Evolutionary conservation across 139 green algal genomes (phyloP).

Genomic region (Micractinium sp.): DNA sequence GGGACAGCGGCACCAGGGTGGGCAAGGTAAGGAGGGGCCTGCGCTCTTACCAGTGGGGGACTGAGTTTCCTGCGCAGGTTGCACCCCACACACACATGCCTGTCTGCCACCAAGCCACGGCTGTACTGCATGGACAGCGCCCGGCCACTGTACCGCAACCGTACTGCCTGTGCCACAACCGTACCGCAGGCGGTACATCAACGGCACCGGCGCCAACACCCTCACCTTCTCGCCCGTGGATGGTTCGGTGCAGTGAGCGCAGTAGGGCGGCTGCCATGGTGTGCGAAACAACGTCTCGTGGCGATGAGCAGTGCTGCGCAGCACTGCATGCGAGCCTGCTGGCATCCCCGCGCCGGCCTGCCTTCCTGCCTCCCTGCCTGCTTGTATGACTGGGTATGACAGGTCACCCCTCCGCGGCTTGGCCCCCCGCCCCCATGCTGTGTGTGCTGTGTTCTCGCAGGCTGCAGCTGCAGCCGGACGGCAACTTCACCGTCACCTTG

Average conservation of each 20-base stretch:
- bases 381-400: no score
- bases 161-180: no score
- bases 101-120: no score
- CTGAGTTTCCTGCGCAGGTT: no score
- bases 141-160: no score
- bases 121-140: no score
- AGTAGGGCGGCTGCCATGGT: background rate
- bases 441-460: no score
- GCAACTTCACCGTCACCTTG: background rate
- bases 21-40: background rate
- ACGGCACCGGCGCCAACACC: background rate
- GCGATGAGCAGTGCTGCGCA: background rate
- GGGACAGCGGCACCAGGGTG: background rate
- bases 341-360: background rate
- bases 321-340: background rate
- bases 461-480: background rate
- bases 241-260: background rate
- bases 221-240: background rate
- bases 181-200: slow-evolving; percentile 13
- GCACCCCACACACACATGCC: background rate
- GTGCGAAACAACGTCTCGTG: background rate
- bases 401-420: no score
- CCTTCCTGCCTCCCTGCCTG: no score
- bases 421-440: no score
- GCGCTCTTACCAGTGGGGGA: no score